phyloP scores from a whole-genome alignment of 2,329 filamentous ascomycete species.

The Dothideomycetes sp. region DNA sequence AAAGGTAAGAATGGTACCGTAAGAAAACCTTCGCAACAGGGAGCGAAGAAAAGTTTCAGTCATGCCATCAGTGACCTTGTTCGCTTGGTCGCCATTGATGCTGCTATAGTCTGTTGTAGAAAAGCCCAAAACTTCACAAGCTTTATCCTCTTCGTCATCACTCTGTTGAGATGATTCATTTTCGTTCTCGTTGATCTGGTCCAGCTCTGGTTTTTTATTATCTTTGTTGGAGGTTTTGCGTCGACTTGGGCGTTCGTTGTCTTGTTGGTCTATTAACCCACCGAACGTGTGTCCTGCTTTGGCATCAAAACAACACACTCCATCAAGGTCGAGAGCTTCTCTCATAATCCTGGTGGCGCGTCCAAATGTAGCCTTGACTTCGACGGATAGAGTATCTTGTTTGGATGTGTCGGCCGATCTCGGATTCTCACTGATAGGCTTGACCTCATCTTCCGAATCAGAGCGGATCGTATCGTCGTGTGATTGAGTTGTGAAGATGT shows the following conservation, averaged over 20 bases:
- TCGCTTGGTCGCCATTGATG: not conserved
- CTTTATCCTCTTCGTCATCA: not conserved
- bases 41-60: slow-evolving; percentile 13
- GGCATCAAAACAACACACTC: slow-evolving; percentile 30
- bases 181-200: no score
- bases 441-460: not conserved
- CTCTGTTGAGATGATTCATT: no score
- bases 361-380: slow-evolving; percentile 21
- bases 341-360: slow-evolving; percentile 33
- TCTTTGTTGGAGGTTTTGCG: not conserved
- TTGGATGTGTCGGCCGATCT: slow-evolving; percentile 9
- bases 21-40: slow-evolving; percentile 19
- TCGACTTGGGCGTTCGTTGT: slow-evolving; percentile 3
- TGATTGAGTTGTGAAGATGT: not conserved
- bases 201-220: no score
- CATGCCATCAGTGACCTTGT: slow-evolving; percentile 1
- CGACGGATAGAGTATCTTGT: slow-evolving; percentile 13
- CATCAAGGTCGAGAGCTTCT: slow-evolving; percentile 33
- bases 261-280: slow-evolving; percentile 6
- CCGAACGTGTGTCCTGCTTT: slow-evolving; percentile 10
- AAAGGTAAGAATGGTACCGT: slow-evolving; percentile 24
- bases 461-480: not conserved
- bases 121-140: slow-evolving; percentile 3
- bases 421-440: not conserved
- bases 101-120: not conserved